These are phyloP conservation scores for Leptographium procerum DNA, from an alignment of 2,329 filamentous ascomycete genomes.

Conservation along the genomic window DNA sequence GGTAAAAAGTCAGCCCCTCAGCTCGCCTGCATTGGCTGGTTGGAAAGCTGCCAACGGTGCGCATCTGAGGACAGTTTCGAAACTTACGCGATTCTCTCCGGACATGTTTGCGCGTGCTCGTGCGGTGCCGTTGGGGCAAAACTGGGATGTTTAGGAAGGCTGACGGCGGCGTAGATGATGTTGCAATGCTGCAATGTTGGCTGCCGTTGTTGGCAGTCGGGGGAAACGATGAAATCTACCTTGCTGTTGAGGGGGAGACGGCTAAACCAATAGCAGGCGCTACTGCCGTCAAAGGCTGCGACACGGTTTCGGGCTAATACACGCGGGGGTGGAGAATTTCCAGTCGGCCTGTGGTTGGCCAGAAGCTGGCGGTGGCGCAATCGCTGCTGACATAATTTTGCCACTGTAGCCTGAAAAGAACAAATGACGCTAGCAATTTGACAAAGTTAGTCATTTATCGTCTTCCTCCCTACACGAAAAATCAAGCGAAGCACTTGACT, in stretches of 20 bases:
- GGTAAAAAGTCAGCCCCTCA: not conserved
- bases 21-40: not conserved
- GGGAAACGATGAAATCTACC: not conserved
- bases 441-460: not conserved
- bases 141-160: not conserved
- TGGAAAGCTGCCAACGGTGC: not conserved
- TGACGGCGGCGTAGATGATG: not conserved
- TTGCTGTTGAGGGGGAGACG: constrained; percentile 1
- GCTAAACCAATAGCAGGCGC: not conserved
- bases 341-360: not conserved
- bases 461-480: not conserved
- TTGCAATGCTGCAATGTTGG: not conserved
- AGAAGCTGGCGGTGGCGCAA: no score
- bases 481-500: no score
- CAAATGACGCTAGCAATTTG: not conserved
- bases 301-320: not conserved
- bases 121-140: not conserved
- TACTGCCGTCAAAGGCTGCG: not conserved
- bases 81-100: constrained; percentile 5
- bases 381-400: not conserved
- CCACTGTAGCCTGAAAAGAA: not conserved
- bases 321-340: not conserved
- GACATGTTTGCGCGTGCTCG: constrained; percentile 5
- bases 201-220: not conserved
- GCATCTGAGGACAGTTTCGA: not conserved